Percentiles rank a stretch among this genome's conserved stretches.
phyloP scores from a whole-genome alignment of 208 protist genomes.

The Trypanosoma rangeli region DNA sequence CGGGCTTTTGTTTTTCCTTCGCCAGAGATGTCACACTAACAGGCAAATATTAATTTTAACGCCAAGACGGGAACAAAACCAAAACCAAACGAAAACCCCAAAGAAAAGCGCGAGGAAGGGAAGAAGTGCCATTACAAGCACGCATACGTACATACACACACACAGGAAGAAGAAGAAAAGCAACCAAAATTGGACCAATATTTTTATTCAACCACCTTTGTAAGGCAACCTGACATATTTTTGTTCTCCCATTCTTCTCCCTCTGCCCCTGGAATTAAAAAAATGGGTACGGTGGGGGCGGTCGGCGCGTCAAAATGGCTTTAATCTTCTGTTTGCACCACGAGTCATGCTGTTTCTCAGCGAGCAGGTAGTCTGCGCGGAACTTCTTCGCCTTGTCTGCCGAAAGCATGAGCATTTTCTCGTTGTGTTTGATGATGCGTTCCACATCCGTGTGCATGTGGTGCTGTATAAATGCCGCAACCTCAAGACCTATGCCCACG shows the following conservation, averaged over 20 bases:
- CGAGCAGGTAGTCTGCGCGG: slow-evolving; percentile 70
- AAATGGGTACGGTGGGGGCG: slow-evolving; percentile 83
- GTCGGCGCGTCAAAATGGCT: slow-evolving; percentile 72
- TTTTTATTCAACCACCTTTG: too few species aligned
- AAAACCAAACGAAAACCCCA: background rate
- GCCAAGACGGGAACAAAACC: background rate
- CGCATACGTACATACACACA: slow-evolving; percentile 8
- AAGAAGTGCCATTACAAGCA: slow-evolving; percentile 8
- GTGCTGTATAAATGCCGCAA: slow-evolving; percentile 66
- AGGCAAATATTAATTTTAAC: too few species aligned
- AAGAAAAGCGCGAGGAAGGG: background rate
- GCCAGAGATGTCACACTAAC: background rate
- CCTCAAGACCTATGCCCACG: slow-evolving; percentile 59
- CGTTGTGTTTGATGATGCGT: slow-evolving; percentile 83
- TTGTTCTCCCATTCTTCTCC: background rate
- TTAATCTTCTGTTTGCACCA: slow-evolving; percentile 90
- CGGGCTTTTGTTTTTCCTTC: slow-evolving; percentile 23
- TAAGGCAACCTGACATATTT: too few species aligned
- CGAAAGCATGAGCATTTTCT: slow-evolving; percentile 67
- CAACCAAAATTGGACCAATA: too few species aligned
- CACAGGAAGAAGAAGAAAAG: background rate
- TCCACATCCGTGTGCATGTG: slow-evolving; percentile 88
- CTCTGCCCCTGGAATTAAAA: slow-evolving; percentile 33
- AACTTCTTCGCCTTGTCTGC: slow-evolving; percentile 76
- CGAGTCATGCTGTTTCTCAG: slow-evolving; percentile 87